Evolutionary conservation across 495 filamentous ascomycete genomes (phyloP), one percentile per base, ranked within the genome.

Genomic region (Massariosphaeria phaeospora): DNA sequence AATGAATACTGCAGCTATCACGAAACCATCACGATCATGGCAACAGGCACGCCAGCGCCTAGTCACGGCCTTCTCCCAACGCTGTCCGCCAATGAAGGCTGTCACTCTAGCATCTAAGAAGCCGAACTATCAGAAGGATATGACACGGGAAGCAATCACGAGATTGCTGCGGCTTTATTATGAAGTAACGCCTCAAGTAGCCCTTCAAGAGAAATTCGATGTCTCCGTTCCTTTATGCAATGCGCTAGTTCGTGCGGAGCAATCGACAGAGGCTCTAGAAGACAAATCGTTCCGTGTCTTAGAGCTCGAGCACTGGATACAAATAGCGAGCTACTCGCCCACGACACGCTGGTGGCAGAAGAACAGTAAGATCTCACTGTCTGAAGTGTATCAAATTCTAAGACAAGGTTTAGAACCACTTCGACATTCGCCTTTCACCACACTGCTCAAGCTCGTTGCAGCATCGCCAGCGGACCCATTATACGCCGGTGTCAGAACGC

Each of bases 341-440:
- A 80, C 80, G 13, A 85, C 94, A 78, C 83, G 84, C 35, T 96
- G 90, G 90, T 93, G 79, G 73, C 76, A 82, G 48, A 82, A 84
- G 55, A 72, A 76, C 56, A 78, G 79, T 77, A 69, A 52, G 70
- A n/a, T n/a, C n/a, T n/a, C n/a, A n/a, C n/a, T 59, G 18, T 50
- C 39, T 30, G 15, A 42, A 62, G 49, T 54, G 42, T 10, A 4
- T 34, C 2, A 20, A 17, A 13, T 15, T 47, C 15, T 6, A 29
- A 40, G 47, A 68, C 20, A 11, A n/a, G 24, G 33, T 30, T 3
- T 21, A 69, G 70, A 69, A 44, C 27, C 52, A 11, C 61, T 74
- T 33, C 54, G 65, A 3, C 64, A 79, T n/a, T 85, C 84, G 15
- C 84, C 82, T 2, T 85, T 88, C 42, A 79, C 77, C n/a, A 75